Percentiles rank a stretch among this genome's conserved stretches.
These are phyloP conservation scores for Neonectria punicea DNA, from an alignment of 2,329 filamentous ascomycete species.

Conservation along the genomic window DNA sequence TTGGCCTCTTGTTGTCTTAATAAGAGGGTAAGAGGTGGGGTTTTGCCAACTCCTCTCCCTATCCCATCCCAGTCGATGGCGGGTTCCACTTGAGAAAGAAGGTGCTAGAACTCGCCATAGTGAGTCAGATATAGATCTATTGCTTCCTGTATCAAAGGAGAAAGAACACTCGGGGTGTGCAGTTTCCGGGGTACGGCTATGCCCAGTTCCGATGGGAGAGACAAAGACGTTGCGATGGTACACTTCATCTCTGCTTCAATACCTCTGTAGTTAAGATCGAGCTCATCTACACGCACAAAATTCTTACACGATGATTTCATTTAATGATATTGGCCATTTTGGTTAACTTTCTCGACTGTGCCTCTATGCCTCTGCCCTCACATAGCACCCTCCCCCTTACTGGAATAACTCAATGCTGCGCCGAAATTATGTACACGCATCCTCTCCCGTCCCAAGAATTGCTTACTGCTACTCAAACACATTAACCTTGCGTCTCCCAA, in stretches of 20 bases:
- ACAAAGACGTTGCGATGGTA: neutral
- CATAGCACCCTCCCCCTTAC: slow-evolving; percentile 10
- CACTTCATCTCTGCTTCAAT: too few species aligned
- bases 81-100: neutral
- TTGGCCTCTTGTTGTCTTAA: neutral
- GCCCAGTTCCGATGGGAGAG: neutral
- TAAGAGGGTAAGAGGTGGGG: neutral
- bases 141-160: neutral
- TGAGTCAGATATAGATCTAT: slow-evolving; percentile 6
- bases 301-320: neutral
- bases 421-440: slow-evolving; percentile 26
- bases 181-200: neutral
- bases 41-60: neutral
- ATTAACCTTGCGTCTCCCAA: slow-evolving; percentile 9
- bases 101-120: neutral
- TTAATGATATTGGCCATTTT: slow-evolving; percentile 14
- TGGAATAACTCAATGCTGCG: slow-evolving; percentile 21
- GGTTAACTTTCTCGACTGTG: slow-evolving; percentile 1
- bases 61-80: slow-evolving; percentile 4
- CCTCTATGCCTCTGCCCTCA: slow-evolving; percentile 14
- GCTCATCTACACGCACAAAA: neutral
- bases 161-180: neutral
- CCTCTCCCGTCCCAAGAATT: slow-evolving; percentile 15
- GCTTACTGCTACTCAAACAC: slow-evolving; percentile 27
- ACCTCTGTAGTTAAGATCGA: neutral